phyloP scores from a whole-genome alignment of 352 stramenopile species.

The Pythium utonaiense region DNA sequence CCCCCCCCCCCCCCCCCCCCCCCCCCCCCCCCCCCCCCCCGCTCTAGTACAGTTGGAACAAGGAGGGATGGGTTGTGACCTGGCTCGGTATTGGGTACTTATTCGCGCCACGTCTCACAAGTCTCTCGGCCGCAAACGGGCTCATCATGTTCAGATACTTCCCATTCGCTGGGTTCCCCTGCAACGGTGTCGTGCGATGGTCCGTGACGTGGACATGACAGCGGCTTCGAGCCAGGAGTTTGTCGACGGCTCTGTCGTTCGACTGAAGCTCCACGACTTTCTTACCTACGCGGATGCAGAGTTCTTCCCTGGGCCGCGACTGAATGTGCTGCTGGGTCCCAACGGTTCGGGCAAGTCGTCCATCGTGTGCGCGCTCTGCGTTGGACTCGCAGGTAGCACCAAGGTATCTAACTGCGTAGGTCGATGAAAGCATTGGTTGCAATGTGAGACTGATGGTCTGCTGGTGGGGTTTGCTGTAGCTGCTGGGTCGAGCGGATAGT shows the following conservation, averaged over 20 bases:
- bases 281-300: constrained; percentile 91
- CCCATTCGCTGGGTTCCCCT: constrained; percentile 10
- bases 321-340: constrained; percentile 98
- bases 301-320: constrained; percentile 87
- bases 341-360: constrained; percentile 95
- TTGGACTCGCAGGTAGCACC: constrained; percentile 94
- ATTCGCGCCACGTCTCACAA: too few relatives aligned
- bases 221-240: constrained; percentile 57
- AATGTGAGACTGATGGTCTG: too few relatives aligned
- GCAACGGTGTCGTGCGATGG: neutral
- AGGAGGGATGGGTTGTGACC: too few relatives aligned
- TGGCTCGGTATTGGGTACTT: too few relatives aligned
- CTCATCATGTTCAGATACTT: too few relatives aligned
- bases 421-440: too few relatives aligned
- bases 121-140: too few relatives aligned
- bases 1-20: neutral
- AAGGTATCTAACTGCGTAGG: too few relatives aligned
- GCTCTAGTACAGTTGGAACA: too few relatives aligned
- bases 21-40: too few relatives aligned
- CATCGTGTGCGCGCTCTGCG: constrained; percentile 97
- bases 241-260: constrained; percentile 86
- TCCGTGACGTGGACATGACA: constrained; percentile 27
- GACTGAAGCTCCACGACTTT: constrained; percentile 93
- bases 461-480: constrained; percentile 21
- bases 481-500: constrained; percentile 94